Conservation (phyloP, 2,329 filamentous ascomycete species). For the Cercospora citrullina region DNA sequence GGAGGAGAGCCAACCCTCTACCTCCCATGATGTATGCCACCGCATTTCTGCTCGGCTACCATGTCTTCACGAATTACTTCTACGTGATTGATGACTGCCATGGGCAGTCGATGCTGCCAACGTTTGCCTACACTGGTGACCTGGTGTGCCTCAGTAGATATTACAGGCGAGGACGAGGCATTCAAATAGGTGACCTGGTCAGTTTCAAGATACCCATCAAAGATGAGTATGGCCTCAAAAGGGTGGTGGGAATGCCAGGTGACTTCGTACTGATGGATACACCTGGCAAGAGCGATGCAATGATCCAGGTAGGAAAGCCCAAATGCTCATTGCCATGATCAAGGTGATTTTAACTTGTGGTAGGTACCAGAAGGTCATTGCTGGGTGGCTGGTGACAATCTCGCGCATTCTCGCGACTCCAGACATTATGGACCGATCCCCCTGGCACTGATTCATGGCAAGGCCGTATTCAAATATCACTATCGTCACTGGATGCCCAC, state of each 20-base stretch:
- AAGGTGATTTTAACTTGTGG: neutral
- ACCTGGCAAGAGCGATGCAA: slow-evolving; percentile 49
- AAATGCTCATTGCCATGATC: neutral
- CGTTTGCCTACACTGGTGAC: slow-evolving; percentile 67
- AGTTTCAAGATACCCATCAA: slow-evolving; percentile 71
- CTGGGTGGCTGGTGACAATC: slow-evolving; percentile 86
- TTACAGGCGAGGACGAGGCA: slow-evolving; percentile 66
- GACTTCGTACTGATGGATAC: slow-evolving; percentile 71
- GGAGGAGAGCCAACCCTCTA: neutral
- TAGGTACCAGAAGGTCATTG: slow-evolving; percentile 90
- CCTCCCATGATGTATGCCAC: neutral
- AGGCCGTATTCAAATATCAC: slow-evolving; percentile 59
- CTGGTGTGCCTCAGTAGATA: slow-evolving; percentile 67
- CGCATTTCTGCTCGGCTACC: slow-evolving; percentile 3
- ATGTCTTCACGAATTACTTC: slow-evolving; percentile 50
- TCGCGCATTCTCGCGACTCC: slow-evolving; percentile 81
- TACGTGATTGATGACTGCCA: slow-evolving; percentile 60
- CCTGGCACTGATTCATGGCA: slow-evolving; percentile 78
- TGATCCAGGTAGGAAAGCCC: slow-evolving; percentile 62
- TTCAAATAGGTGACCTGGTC: slow-evolving; percentile 81
- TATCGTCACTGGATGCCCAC: slow-evolving; percentile 16
- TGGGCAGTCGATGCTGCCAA: slow-evolving; percentile 89
- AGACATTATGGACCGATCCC: slow-evolving; percentile 84
- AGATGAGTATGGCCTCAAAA: slow-evolving; percentile 65
- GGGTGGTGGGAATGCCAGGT: slow-evolving; percentile 60